Conservation (phyloP, 345 rosid species). For the Murraya koenigii region DNA sequence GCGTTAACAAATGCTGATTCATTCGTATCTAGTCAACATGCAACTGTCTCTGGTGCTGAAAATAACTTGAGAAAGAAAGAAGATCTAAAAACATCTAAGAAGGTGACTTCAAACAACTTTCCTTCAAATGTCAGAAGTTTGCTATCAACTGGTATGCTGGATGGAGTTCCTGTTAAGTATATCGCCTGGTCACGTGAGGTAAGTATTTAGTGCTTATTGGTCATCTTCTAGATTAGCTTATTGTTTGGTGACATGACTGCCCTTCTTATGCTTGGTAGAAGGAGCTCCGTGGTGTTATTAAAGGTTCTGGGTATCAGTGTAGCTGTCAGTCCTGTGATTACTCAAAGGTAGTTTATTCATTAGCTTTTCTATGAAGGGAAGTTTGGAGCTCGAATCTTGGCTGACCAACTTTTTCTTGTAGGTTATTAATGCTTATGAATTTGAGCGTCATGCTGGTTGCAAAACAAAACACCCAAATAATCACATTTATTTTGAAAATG, state of each 20-base stretch:
- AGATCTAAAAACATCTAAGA: conserved; percentile 32
- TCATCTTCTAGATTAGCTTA: not conserved
- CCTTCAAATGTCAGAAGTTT: conserved; percentile 61
- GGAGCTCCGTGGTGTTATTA: conserved; percentile 51
- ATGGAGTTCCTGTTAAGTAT: conserved; percentile 57
- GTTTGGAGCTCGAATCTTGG: not conserved
- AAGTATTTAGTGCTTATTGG: conserved; percentile 14
- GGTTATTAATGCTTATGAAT: conserved; percentile 56
- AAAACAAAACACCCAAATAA: conserved; percentile 62
- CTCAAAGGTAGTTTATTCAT: conserved; percentile 39
- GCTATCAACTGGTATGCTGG: conserved; percentile 61
- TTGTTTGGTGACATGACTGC: conserved; percentile 18
- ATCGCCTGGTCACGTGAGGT: conserved; percentile 60
- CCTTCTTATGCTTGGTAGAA: conserved; percentile 33
- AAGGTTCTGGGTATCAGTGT: conserved; percentile 56
- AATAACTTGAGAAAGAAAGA: conserved; percentile 36
- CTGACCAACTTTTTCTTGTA: conserved; percentile 16
- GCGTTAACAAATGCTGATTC: conserved; percentile 25
- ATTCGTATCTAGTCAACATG: conserved; percentile 13
- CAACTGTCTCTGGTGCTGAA: conserved; percentile 18
- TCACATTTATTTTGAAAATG: conserved; percentile 61
- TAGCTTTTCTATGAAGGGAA: not conserved
- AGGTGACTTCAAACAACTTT: conserved; percentile 38
- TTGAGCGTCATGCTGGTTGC: conserved; percentile 65
- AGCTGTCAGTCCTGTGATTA: conserved; percentile 50